Percentiles rank a stretch among this genome's conserved stretches.
These are phyloP conservation scores for Cystobasidiaceae sp. DNA, from an alignment of 1,284 basidiomycete genomes.

Conservation along the genomic window DNA sequence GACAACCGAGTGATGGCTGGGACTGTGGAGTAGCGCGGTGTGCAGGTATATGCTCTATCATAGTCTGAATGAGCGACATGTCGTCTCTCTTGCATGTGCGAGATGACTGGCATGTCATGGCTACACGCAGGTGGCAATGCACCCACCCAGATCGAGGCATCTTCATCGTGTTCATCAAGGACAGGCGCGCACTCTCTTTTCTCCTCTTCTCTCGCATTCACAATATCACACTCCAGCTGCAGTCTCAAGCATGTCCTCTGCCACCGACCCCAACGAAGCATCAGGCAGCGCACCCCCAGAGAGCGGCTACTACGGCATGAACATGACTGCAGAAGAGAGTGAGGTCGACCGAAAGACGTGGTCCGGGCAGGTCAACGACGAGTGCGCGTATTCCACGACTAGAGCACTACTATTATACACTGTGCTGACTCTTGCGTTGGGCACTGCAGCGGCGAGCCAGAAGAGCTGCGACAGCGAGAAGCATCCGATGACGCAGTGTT, in stretches of 20 bases:
- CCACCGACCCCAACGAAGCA: not conserved
- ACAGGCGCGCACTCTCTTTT: no score
- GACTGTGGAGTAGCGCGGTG: no score
- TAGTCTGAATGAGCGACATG: no score
- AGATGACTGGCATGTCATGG: no score
- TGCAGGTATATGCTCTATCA: no score
- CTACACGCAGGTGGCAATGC: no score
- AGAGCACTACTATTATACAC: not conserved
- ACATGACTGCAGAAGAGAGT: not conserved
- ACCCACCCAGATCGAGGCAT: no score
- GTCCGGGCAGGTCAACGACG: constrained; percentile 1
- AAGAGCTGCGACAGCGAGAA: constrained; percentile 9
- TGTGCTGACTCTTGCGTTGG: not conserved
- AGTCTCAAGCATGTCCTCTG: no score
- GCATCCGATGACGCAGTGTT: constrained; percentile 18
- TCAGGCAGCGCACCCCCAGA: not conserved
- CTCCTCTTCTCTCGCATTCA: no score
- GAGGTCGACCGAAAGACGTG: not conserved
- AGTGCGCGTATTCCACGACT: not conserved
- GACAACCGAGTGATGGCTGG: no score
- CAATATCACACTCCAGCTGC: not conserved
- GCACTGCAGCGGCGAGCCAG: not conserved
- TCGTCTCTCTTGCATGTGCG: no score
- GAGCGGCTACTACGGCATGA: constrained; percentile 20
- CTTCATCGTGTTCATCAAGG: no score